These are phyloP conservation scores for Paramecium sexaurelia DNA, from an alignment of 73 alveolate species.

Conservation along the genomic window DNA sequence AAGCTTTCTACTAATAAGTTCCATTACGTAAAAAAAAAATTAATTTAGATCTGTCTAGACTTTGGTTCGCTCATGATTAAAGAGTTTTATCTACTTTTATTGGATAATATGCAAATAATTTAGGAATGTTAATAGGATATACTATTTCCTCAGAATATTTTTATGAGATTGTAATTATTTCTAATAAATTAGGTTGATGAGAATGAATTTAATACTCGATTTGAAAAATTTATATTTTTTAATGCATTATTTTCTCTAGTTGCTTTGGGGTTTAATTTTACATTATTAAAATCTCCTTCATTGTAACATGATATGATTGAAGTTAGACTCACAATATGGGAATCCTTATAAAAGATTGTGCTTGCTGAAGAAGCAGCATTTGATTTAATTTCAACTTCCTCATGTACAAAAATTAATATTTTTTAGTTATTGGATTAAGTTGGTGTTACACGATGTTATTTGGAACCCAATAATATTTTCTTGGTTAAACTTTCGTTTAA, in stretches of 20 bases:
- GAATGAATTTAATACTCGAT: background rate
- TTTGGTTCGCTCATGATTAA: background rate
- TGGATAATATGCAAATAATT: background rate
- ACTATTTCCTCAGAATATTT: background rate
- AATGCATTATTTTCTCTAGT: background rate
- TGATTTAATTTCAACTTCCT: background rate
- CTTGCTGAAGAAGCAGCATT: background rate
- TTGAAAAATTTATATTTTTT: background rate
- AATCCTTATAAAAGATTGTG: background rate
- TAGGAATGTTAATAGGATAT: background rate
- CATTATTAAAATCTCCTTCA: background rate
- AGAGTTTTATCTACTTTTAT: slow-evolving; percentile 1
- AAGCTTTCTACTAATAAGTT: background rate
- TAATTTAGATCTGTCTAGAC: background rate
- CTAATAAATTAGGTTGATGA: background rate
- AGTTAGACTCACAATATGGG: background rate
- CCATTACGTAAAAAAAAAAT: background rate
- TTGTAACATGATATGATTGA: background rate
- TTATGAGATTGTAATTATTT: background rate
- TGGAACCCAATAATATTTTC: background rate
- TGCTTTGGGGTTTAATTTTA: background rate
- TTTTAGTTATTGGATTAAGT: slow-evolving; percentile 26
- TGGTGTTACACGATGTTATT: slow-evolving; percentile 14
- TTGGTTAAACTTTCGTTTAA: background rate
- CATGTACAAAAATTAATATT: background rate